Conservation (phyloP, 2,329 filamentous ascomycete genomes). For the Nemania sp. region DNA sequence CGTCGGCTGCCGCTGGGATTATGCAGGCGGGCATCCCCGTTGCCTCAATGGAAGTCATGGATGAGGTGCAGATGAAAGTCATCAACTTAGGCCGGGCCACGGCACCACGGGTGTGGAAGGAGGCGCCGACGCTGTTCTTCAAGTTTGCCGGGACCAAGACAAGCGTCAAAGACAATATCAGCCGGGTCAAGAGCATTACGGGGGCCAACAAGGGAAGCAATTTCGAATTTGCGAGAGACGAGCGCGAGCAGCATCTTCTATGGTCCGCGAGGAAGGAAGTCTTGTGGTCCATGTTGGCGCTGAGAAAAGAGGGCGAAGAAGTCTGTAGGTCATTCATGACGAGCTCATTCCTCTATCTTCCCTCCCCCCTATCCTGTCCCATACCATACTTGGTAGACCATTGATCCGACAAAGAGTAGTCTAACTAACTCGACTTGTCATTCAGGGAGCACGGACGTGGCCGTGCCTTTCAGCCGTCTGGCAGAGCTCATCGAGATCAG, state of each 20-base stretch:
- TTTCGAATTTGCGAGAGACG: conserved; percentile 82
- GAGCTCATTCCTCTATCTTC: neutral
- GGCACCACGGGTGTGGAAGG: conserved; percentile 76
- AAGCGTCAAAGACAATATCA: conserved; percentile 82
- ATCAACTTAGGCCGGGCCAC: conserved; percentile 81
- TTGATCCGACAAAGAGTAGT: no score
- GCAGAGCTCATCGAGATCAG: conserved; percentile 83
- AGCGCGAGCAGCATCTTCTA: conserved; percentile 77
- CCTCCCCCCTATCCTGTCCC: neutral
- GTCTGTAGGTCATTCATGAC: conserved; percentile 71
- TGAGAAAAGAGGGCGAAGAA: conserved; percentile 74
- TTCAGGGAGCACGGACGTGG: conserved; percentile 82
- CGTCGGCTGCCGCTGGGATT: conserved; percentile 78
- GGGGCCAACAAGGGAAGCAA: conserved; percentile 71
- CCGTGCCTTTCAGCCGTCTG: conserved; percentile 80
- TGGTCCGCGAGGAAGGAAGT: conserved; percentile 87
- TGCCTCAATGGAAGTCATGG: conserved; percentile 87
- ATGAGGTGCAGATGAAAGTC: conserved; percentile 87
- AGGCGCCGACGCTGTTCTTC: conserved; percentile 83
- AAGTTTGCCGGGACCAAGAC: conserved; percentile 85
- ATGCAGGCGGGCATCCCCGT: conserved; percentile 80
- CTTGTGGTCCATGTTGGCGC: conserved; percentile 83
- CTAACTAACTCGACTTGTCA: no score
- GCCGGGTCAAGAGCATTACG: conserved; percentile 75
- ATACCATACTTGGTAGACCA: neutral